Evolutionary conservation across 176 grass and related monocot species (phyloP).

Genomic region (Poa pratensis): DNA sequence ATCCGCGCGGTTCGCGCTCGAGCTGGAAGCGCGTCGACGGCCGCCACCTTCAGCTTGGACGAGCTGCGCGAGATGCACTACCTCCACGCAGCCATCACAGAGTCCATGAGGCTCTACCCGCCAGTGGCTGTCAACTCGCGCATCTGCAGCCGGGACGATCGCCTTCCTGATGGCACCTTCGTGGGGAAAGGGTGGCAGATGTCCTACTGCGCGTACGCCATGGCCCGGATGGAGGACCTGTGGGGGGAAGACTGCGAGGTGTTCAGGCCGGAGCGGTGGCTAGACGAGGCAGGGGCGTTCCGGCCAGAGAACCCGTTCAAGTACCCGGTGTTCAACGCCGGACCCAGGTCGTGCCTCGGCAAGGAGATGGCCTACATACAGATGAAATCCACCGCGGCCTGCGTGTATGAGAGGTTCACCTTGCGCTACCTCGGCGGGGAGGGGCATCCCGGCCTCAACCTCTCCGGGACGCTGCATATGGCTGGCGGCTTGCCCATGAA

Average conservation of each 20-base stretch:
- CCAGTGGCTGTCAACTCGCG: slow-evolving; percentile 48
- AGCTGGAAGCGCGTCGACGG: not conserved
- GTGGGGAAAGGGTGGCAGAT: slow-evolving; percentile 52
- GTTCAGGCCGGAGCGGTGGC: slow-evolving; percentile 65
- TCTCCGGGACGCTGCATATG: not conserved
- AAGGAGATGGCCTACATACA: slow-evolving; percentile 81
- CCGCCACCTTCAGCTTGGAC: slow-evolving; percentile 50
- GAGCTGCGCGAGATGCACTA: slow-evolving; percentile 63
- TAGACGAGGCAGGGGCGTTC: slow-evolving; percentile 51
- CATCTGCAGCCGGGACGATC: slow-evolving; percentile 44
- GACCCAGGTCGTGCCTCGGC: slow-evolving; percentile 66
- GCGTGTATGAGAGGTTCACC: slow-evolving; percentile 50
- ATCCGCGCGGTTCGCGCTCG: slow-evolving; percentile 27
- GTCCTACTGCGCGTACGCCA: slow-evolving; percentile 50
- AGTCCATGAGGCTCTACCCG: slow-evolving; percentile 75
- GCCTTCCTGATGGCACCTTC: slow-evolving; percentile 57
- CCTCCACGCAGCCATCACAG: slow-evolving; percentile 57
- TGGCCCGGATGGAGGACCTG: slow-evolving; percentile 46
- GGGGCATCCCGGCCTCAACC: slow-evolving; percentile 10
- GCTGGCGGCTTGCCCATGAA: not conserved
- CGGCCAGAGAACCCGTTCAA: slow-evolving; percentile 53
- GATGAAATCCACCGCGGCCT: slow-evolving; percentile 67
- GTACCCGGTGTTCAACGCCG: slow-evolving; percentile 60
- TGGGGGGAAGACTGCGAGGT: slow-evolving; percentile 56
- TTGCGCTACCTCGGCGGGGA: slow-evolving; percentile 35